Evolutionary conservation across 495 filamentous ascomycete genomes (phyloP).

Genomic region (Usnea hakonensis): DNA sequence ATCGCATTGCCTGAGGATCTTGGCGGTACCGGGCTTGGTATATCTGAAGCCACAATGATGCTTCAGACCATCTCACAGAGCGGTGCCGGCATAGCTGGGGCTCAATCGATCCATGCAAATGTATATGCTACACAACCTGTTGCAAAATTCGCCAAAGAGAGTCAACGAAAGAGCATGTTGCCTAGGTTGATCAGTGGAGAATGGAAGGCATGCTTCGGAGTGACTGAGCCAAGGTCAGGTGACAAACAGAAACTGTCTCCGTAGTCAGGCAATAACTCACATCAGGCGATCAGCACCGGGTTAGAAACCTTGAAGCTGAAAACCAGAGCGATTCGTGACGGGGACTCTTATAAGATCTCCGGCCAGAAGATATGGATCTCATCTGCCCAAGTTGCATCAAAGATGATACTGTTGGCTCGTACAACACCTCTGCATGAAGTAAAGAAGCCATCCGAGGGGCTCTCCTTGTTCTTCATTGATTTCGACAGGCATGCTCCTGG

Average conservation of each 20-base stretch:
- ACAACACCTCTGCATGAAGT: conserved; percentile 61
- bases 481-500: conserved; percentile 48
- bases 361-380: conserved; percentile 85
- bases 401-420: conserved; percentile 71
- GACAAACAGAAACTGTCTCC: background rate
- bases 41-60: conserved; percentile 79
- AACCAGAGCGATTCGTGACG: conserved; percentile 48
- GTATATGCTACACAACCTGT: conserved; percentile 75
- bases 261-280: conserved; percentile 3
- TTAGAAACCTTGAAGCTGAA: conserved; percentile 63
- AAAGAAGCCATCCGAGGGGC: conserved; percentile 56
- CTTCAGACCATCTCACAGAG: conserved; percentile 73
- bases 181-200: conserved; percentile 61
- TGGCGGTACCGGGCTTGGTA: conserved; percentile 67
- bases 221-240: conserved; percentile 40
- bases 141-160: conserved; percentile 56
- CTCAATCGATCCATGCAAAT: conserved; percentile 68
- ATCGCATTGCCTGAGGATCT: conserved; percentile 67
- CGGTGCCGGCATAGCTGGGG: conserved; percentile 70
- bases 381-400: conserved; percentile 65
- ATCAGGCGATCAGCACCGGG: conserved; percentile 49
- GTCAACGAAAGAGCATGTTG: conserved; percentile 54
- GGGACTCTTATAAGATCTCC: conserved; percentile 51
- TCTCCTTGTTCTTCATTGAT: conserved; percentile 71
- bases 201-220: conserved; percentile 65